Evolutionary conservation across 2,329 filamentous ascomycete genomes (phyloP).

Genomic region (Hortaea werneckii): DNA sequence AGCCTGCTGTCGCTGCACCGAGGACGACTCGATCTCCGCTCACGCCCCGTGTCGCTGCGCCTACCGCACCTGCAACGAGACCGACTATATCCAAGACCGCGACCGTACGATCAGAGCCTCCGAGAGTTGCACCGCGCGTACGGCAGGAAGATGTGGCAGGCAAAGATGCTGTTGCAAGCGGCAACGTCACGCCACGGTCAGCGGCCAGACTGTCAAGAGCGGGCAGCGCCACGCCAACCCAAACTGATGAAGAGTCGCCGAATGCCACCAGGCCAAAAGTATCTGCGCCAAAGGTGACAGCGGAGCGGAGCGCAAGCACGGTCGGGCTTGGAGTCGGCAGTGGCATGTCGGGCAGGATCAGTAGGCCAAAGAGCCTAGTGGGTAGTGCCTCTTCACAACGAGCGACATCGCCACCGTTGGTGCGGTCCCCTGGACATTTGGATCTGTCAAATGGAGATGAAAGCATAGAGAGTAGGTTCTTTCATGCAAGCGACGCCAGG

Average conservation of each 20-base stretch:
- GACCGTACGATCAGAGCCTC: constrained; percentile 23
- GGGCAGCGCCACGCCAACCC: constrained; percentile 51
- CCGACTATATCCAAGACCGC: constrained; percentile 16
- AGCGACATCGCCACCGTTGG: constrained; percentile 21
- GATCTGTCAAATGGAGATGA: constrained; percentile 16
- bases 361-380: constrained; percentile 29
- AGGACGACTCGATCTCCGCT: constrained; percentile 46
- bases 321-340: constrained; percentile 8
- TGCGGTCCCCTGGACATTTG: constrained; percentile 25
- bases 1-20: constrained; percentile 57
- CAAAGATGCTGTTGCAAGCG: constrained; percentile 45
- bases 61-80: constrained; percentile 22
- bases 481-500: constrained; percentile 71
- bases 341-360: constrained; percentile 3
- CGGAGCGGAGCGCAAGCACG: constrained; percentile 9
- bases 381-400: constrained; percentile 21
- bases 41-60: constrained; percentile 45
- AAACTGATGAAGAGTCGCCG: constrained; percentile 10
- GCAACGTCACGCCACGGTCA: constrained; percentile 70
- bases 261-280: constrained; percentile 7
- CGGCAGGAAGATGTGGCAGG: constrained; percentile 36
- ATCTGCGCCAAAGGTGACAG: constrained; percentile 4
- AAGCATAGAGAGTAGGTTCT: constrained; percentile 59
- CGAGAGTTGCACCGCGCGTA: constrained; percentile 22
- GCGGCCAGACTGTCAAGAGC: constrained; percentile 61